Conservation (phyloP, 2,329 filamentous ascomycete genomes). For the Venturia nashicola region DNA sequence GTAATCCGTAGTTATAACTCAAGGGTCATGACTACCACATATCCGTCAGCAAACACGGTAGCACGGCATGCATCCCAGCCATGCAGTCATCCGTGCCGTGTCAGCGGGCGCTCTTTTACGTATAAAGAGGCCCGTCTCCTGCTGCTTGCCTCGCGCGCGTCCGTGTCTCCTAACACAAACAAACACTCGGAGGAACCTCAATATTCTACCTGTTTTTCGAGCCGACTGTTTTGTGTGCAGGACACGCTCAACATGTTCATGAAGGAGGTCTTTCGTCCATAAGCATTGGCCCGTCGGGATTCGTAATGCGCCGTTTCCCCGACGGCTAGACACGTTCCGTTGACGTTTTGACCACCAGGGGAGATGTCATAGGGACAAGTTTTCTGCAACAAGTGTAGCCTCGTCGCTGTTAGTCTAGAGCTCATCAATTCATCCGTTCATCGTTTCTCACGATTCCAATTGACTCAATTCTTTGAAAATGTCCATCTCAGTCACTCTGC, state of each 20-base stretch:
- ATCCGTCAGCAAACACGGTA: neutral
- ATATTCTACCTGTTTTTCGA: neutral
- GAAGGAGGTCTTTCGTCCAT: neutral
- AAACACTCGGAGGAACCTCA: neutral
- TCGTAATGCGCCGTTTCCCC: neutral
- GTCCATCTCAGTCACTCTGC: constrained; percentile 27
- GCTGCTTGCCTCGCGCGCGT: neutral
- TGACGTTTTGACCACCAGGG: neutral
- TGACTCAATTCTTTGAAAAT: constrained; percentile 2
- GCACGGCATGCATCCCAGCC: neutral
- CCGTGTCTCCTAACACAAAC: neutral
- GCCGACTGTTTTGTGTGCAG: neutral
- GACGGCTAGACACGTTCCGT: neutral
- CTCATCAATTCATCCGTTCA: neutral
- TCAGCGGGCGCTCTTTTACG: neutral
- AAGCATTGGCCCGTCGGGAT: neutral
- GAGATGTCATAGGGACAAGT: neutral
- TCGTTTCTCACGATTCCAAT: neutral
- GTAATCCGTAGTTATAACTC: too few relatives aligned
- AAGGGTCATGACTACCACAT: too few relatives aligned
- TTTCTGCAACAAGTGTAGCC: neutral
- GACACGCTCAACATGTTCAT: neutral
- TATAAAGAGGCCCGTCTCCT: neutral
- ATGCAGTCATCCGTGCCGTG: neutral
- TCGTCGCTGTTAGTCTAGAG: neutral